Base-by-base conservation (phyloP, 2,329 filamentous ascomycete genomes). In the Fusarium metavorans region DNA sequence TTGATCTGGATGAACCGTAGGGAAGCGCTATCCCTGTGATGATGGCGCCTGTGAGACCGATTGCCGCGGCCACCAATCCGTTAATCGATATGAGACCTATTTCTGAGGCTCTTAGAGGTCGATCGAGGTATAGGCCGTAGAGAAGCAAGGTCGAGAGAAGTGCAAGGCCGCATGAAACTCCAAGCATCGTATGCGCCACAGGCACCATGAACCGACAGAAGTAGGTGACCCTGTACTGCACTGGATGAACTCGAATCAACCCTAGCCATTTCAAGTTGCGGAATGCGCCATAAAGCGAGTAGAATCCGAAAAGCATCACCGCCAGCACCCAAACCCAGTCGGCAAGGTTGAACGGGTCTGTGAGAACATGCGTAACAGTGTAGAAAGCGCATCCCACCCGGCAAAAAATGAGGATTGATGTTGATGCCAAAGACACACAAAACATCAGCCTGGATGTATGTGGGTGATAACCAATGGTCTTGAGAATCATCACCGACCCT, bases 261-360 rank as follows among this genome's bases (percentile, higher is more conserved):
- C 57, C 61, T 1, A 78, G 39, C 50, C 76, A 75, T 9, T 50
- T 66, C 41, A 80, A 50, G 27, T 78, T 78, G 16, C 60, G 59
- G 7, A 68, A 66, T 0, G 71, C 70, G 14, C 35, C 62, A 3
- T 70, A 63, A 6, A 72, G 57, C 1, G 70, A 78, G 52, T 80
- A 80, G 3, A 64, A 64, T 10, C 69, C 76, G 45, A 77, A 80
- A 35, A 79, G 67, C 35, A 76, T 54, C 4, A 78, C 59, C 6
- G 70, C 70, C 6, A 75, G 61, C 2, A 61, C 69, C 76, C 75
- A 74, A 9, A 70, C 52, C 78, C 76, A 80, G 56, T 80, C 77
- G 2, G 45, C 45, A 1, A 72, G 25, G 14, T 69, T 72, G 43
- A 67, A 67, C 3, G 78, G 78, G 10, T 76, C 71, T 37, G 71